phyloP scores from a whole-genome alignment of 768 basidiomycete species.

The Clitopilus passeckerianus region DNA sequence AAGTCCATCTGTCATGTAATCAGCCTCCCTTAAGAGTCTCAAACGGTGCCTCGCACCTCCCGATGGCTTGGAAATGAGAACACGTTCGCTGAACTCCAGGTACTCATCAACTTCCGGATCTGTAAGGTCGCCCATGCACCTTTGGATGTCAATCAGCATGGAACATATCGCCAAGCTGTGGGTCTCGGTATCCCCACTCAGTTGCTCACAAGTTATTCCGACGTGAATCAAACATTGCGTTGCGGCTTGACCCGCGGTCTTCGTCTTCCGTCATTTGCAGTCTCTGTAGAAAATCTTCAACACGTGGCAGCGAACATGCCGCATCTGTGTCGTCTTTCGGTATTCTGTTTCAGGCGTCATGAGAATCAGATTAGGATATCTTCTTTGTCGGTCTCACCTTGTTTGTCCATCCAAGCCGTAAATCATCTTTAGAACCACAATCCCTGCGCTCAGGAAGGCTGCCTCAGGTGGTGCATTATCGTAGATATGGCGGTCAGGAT shows the following conservation, averaged over 20 bases:
- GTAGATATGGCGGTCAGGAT: slow-evolving; percentile 42
- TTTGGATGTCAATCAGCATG: slow-evolving; percentile 16
- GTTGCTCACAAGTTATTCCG: slow-evolving; percentile 37
- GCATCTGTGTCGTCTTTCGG: slow-evolving; percentile 48
- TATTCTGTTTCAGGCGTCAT: slow-evolving; percentile 26
- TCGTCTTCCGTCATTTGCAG: slow-evolving; percentile 32
- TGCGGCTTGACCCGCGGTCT: slow-evolving; percentile 22
- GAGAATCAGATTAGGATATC: slow-evolving; percentile 2
- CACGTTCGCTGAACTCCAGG: slow-evolving; percentile 57
- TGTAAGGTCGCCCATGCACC: slow-evolving; percentile 49
- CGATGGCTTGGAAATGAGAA: slow-evolving; percentile 30
- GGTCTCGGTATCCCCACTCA: not conserved
- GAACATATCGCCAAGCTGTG: slow-evolving; percentile 4
- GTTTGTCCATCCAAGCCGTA: slow-evolving; percentile 74
- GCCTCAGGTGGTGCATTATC: slow-evolving; percentile 72
- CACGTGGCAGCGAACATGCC: slow-evolving; percentile 51
- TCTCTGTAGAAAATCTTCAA: slow-evolving; percentile 40
- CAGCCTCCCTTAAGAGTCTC: not conserved
- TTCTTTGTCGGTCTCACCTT: slow-evolving; percentile 37
- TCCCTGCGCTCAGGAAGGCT: slow-evolving; percentile 48
- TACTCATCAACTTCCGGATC: slow-evolving; percentile 57
- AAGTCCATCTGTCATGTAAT: slow-evolving; percentile 9
- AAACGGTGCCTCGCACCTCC: slow-evolving; percentile 14
- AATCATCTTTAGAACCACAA: slow-evolving; percentile 77
- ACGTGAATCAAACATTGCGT: slow-evolving; percentile 36